Evolutionary conservation across 2,329 filamentous ascomycete species (phyloP).

Genomic region (Sodiomyces alkalinus): DNA sequence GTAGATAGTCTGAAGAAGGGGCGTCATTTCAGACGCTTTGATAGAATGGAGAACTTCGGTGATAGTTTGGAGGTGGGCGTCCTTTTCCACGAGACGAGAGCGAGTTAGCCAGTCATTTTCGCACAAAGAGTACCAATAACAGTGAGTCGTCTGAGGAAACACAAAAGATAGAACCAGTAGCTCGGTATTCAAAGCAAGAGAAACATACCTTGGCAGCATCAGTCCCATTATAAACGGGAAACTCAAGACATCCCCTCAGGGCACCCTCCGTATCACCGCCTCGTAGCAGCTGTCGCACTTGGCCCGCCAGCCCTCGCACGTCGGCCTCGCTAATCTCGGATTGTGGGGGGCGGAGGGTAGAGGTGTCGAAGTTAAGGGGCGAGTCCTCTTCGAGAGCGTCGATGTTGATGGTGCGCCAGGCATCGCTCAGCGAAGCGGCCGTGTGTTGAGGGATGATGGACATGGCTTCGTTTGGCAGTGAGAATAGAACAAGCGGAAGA

Average conservation of each 20-base stretch:
- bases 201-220: constrained; percentile 41
- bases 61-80: constrained; percentile 66
- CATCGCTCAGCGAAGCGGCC: constrained; percentile 42
- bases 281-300: constrained; percentile 76
- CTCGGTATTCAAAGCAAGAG: too few species aligned
- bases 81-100: constrained; percentile 1
- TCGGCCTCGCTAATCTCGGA: constrained; percentile 63
- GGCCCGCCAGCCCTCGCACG: constrained; percentile 60
- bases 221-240: constrained; percentile 56
- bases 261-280: constrained; percentile 82
- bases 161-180: too few species aligned
- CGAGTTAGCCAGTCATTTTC: too few species aligned
- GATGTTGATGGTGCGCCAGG: constrained; percentile 85
- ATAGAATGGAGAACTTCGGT: constrained; percentile 92
- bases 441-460: constrained; percentile 55
- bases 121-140: too few species aligned
- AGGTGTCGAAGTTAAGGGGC: constrained; percentile 77
- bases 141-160: too few species aligned
- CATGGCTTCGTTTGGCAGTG: too few species aligned
- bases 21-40: constrained; percentile 89
- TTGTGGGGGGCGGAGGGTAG: constrained; percentile 64
- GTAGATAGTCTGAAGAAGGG: constrained; percentile 72
- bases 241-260: constrained; percentile 69
- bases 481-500: too few species aligned
- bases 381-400: constrained; percentile 85